Evolutionary conservation across 345 rosid genomes (phyloP).

Genomic region (Firmiana major): DNA sequence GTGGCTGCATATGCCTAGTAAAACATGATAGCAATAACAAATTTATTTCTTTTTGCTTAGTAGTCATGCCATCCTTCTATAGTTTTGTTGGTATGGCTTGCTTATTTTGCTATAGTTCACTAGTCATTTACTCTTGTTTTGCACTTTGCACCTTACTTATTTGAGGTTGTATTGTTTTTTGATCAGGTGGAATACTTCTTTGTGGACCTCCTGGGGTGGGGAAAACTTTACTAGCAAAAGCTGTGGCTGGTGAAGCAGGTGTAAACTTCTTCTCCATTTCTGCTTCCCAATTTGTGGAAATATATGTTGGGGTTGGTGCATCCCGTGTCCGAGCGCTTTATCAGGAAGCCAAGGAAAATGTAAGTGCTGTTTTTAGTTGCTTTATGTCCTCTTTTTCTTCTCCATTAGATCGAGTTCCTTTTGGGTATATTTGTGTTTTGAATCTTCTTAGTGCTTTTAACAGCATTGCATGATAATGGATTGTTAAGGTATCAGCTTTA

Average conservation of each 20-base stretch:
- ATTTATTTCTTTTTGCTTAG: not conserved
- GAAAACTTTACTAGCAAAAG: constrained; percentile 88
- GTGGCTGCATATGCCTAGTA: not conserved
- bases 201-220: constrained; percentile 98
- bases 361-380: constrained; percentile 25
- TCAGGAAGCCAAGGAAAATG: constrained; percentile 88
- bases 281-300: constrained; percentile 94
- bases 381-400: not conserved
- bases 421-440: not conserved
- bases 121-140: not conserved
- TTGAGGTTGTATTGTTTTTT: constrained; percentile 20
- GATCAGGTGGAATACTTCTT: constrained; percentile 86
- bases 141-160: constrained; percentile 9
- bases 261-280: constrained; percentile 97
- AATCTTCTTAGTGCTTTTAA: not conserved
- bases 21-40: not conserved
- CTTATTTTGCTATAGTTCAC: not conserved
- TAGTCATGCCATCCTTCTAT: not conserved
- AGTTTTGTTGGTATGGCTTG: not conserved
- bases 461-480: not conserved
- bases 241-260: constrained; percentile 98
- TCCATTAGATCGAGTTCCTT: constrained; percentile 3
- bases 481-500: not conserved
- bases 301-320: constrained; percentile 95
- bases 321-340: constrained; percentile 92